Evolutionary conservation across 2,329 filamentous ascomycete species (phyloP), one percentile per base, ranked within the genome.

Genomic region (Fonsecaea multimorphosa): DNA sequence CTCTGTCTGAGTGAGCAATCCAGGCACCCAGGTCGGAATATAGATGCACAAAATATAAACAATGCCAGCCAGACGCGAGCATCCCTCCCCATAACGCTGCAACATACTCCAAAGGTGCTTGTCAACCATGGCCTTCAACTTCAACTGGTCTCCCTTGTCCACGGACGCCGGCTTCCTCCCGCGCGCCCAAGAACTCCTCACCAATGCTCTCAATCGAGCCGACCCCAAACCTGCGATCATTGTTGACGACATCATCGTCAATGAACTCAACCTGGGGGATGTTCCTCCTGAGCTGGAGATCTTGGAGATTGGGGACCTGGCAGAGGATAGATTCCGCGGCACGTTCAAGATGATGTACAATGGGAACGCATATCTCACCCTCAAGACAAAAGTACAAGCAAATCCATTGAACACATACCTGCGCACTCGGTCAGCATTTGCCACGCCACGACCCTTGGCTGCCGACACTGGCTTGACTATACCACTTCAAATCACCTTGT

Each of bases 301-400:
- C 70, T 82, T 99, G 71, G 95, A 99, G 83, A 96, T 99, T 78
- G 95, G 95, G 64, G 95, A 99, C 79, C 83, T 99, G 76, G 95
- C 95, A 60, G 95, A 98, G 80, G 95, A 99, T 82, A 86, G 94
- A 60, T 99, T 99, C 78, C 87, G 95, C 65, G 95, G 95, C 76
- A 98, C 99, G 73, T 99, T 99, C 85, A 98, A 98, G 80, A 98
- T 99, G 94, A 94, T 91, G 77, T 99, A 99, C 78, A 88, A 91
- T 1, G 95, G 95, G 71, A 94, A 99, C 80, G 94, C 95, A 32
- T 98, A 93, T 77, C 81, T 99, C 80, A 98, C 95, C 29, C 84
- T 99, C 69, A 95, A 95, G 78, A 99, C 95, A 65, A 88, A 93
- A 80, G 95, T 99, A 70, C 95, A 99, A 87, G 95, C 94, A 71